Evolutionary conservation across 2,329 filamentous ascomycete species (phyloP).

Genomic region (Trichoderma semiorbis): DNA sequence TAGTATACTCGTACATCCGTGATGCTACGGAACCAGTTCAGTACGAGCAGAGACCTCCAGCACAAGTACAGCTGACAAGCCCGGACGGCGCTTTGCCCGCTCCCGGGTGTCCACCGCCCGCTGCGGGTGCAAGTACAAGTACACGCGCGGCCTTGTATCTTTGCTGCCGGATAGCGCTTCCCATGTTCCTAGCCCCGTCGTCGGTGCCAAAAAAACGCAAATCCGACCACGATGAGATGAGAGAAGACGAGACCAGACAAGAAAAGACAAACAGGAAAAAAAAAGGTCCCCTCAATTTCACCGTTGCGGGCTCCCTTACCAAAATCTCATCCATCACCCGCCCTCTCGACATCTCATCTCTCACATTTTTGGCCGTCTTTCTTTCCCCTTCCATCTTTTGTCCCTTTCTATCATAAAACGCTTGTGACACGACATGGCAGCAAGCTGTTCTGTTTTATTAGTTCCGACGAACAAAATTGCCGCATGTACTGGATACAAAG

Average conservation of each 20-base stretch:
- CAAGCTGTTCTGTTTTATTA: neutral
- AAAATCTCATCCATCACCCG: slow-evolving; percentile 9
- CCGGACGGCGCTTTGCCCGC: neutral
- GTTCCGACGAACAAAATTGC: neutral
- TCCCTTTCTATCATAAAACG: neutral
- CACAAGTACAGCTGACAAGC: neutral
- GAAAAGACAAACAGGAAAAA: neutral
- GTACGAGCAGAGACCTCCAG: neutral
- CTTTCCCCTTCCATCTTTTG: neutral
- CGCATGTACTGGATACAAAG: neutral
- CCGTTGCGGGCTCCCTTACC: neutral
- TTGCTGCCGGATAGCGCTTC: neutral
- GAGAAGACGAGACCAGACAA: neutral
- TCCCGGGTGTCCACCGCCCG: neutral
- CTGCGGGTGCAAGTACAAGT: neutral
- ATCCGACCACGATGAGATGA: neutral
- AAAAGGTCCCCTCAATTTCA: neutral
- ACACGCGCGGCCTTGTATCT: neutral
- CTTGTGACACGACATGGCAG: slow-evolving; percentile 1
- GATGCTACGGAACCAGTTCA: too few relatives aligned
- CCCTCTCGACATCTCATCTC: slow-evolving; percentile 7
- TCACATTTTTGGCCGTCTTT: slow-evolving; percentile 4
- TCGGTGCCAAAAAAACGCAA: neutral
- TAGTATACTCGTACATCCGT: too few relatives aligned
- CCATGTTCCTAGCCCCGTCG: neutral